phyloP scores from a whole-genome alignment of 1,284 basidiomycete genomes.

The Ustilago crameri region DNA sequence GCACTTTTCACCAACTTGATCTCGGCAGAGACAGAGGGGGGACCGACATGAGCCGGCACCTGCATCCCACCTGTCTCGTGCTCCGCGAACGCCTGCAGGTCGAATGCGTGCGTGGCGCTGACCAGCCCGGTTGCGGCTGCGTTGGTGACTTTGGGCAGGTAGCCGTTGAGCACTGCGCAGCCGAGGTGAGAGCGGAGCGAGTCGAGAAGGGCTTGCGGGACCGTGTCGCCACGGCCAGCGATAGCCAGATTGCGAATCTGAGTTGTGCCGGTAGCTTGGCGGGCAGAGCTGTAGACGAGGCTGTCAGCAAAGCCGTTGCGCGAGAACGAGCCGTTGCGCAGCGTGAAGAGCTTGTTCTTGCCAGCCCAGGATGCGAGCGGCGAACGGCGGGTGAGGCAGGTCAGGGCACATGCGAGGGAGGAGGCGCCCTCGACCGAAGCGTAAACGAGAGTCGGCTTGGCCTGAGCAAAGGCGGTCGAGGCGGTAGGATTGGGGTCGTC shows the following conservation, averaged over 20 bases:
- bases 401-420: conserved; percentile 46
- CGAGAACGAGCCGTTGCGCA: conserved; percentile 56
- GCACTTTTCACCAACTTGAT: conserved; percentile 60
- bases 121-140: conserved; percentile 50
- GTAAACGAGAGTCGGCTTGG: conserved; percentile 56
- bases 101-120: conserved; percentile 57
- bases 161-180: conserved; percentile 60
- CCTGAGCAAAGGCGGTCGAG: conserved; percentile 15
- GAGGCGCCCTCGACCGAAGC: conserved; percentile 47
- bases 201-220: conserved; percentile 60
- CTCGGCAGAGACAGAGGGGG: conserved; percentile 60
- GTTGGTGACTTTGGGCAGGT: conserved; percentile 31
- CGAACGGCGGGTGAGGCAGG: conserved; percentile 25
- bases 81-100: conserved; percentile 63
- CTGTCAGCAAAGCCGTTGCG: conserved; percentile 42
- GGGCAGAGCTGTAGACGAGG: conserved; percentile 36
- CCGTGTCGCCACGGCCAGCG: conserved; percentile 32
- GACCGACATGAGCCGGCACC: conserved; percentile 60
- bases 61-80: conserved; percentile 46
- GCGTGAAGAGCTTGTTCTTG: conserved; percentile 49
- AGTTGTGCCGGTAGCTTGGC: conserved; percentile 26
- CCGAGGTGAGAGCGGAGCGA: conserved; percentile 59
- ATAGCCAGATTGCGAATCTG: conserved; percentile 43
- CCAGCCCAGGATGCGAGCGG: conserved; percentile 29
- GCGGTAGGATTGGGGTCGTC: conserved; percentile 41